These are phyloP conservation scores for Colletotrichum horii DNA, from an alignment of 2,329 filamentous ascomycete genomes.

Conservation along the genomic window DNA sequence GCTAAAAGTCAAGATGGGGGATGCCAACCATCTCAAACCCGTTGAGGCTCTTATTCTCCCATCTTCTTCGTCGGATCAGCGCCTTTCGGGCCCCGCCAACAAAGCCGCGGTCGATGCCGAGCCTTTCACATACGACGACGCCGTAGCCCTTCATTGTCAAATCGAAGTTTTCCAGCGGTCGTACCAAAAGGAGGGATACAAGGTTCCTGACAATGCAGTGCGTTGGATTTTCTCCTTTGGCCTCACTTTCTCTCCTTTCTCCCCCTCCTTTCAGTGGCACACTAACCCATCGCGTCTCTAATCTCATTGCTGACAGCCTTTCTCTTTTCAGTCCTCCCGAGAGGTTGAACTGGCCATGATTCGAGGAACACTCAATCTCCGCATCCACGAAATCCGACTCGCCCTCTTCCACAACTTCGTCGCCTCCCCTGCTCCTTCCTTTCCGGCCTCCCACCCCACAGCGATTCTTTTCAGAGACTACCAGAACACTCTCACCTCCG, in stretches of 20 bases:
- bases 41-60: not conserved
- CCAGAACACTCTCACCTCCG: not conserved
- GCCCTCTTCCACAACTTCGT: not conserved
- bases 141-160: not conserved
- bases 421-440: not conserved
- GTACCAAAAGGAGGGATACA: not conserved
- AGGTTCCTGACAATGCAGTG: not conserved
- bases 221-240: not conserved
- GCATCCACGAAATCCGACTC: not conserved
- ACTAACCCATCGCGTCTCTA: too few species aligned
- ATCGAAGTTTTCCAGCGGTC: not conserved
- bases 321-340: not conserved
- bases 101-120: not conserved
- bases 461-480: not conserved
- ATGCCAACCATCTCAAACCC: not conserved
- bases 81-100: not conserved
- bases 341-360: not conserved
- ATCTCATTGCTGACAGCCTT: not conserved
- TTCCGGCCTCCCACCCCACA: not conserved
- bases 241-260: too few species aligned
- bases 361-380: not conserved
- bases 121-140: not conserved
- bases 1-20: not conserved
- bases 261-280: too few species aligned
- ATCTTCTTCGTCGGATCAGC: not conserved